Base-by-base conservation (phyloP, 768 basidiomycete genomes). In the Kwoniella pini region DNA sequence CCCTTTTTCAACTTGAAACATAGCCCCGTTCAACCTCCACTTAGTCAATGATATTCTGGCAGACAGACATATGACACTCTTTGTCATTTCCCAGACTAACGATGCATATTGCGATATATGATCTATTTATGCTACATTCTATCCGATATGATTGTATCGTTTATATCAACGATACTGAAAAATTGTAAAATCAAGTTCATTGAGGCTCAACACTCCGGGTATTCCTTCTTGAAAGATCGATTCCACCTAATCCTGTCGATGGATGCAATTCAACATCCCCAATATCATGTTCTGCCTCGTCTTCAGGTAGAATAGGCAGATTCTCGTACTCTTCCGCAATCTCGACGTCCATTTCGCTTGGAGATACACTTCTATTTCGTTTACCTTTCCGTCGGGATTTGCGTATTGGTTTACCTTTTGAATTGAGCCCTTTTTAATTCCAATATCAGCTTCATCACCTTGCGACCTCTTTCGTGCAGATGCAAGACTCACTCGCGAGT, bases 401-500 rank as follows among this genome's bases (percentile, higher is more conserved):
- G 21, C 54, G 54, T 33, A 44, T 55, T 15, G 28, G 54, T 55
- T 51, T 68, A 28, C 60, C 61, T 54, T 50, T 42, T 45, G 59
- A 45, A 46, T 67, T 58, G 64, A 67, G 70, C 50, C 67, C 70
- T 67, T 36, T n/a, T 40, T 15, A 22, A 15, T 9, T 12, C 10
- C 24, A n/a, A 21, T n/a, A 52, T 50, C 60, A 62, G 27, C 38
- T 28, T 15, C 28, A 27, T 36, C 31, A 26, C 50, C 46, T 30
- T n/a, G 19, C 12, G 17, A 17, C 40, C 11, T 19, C n/a, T 5
- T 19, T 42, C 12, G 40, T 13, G 7, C 3, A 26, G 27, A 6
- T 15, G 27, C 33, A 15, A 28, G 9, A 22, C 74, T 64, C 57
- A 76, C 74, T 73, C 74, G 70, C 74, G 61, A 73, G 72, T 74